These are phyloP conservation scores for Auriculariales sp. DNA, from an alignment of 768 basidiomycete species.

Conservation along the genomic window DNA sequence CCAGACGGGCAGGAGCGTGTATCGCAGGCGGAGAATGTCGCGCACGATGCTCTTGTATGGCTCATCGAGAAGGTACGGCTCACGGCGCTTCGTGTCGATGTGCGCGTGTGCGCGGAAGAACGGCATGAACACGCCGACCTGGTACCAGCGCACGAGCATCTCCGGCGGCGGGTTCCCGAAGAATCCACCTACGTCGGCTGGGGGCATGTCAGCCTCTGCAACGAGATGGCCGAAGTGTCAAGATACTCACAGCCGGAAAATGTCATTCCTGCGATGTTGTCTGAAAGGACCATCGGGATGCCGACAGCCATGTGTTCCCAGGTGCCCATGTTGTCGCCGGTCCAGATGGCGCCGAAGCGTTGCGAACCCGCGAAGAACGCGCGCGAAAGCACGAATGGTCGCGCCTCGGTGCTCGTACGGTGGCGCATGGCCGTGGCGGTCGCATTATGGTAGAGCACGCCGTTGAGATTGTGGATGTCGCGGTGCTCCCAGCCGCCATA, in stretches of 20 bases:
- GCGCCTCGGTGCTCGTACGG: constrained; percentile 58
- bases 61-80: constrained; percentile 84
- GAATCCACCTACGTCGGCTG: constrained; percentile 98
- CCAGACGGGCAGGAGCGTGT: constrained; percentile 83
- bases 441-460: constrained; percentile 76
- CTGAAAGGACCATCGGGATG: constrained; percentile 82
- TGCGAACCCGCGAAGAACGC: constrained; percentile 94
- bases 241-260: constrained; percentile 71
- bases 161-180: constrained; percentile 92
- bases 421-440: constrained; percentile 67
- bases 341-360: constrained; percentile 96
- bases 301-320: constrained; percentile 97
- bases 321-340: constrained; percentile 91
- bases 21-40: constrained; percentile 66
- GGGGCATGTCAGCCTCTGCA: not conserved
- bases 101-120: constrained; percentile 99
- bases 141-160: constrained; percentile 95
- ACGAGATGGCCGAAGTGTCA: not conserved
- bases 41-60: constrained; percentile 76
- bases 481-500: constrained; percentile 96
- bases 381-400: constrained; percentile 92
- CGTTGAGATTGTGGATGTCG: constrained; percentile 94
- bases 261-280: constrained; percentile 79
- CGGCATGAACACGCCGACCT: constrained; percentile 85
- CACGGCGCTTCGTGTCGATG: constrained; percentile 92